phyloP scores from a whole-genome alignment of 352 stramenopile genomes.

The Pythium periplocum region DNA sequence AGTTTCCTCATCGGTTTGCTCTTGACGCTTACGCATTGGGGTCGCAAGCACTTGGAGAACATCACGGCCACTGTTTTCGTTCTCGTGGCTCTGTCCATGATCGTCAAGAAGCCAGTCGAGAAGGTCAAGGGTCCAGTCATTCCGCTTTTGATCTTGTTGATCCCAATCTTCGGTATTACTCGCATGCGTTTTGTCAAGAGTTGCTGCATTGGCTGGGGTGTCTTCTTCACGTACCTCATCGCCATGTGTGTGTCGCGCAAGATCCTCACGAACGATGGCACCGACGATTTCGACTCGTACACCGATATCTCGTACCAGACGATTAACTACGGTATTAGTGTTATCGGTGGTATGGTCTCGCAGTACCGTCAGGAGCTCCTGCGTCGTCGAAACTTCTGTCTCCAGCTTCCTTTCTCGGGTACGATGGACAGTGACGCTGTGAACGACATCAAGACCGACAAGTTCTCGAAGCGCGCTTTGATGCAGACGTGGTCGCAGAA shows the following conservation, averaged over 20 bases:
- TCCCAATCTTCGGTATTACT: constrained; percentile 82
- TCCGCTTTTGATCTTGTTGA: constrained; percentile 73
- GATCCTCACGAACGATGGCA: constrained; percentile 22
- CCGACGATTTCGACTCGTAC: constrained; percentile 44
- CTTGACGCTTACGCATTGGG: constrained; percentile 42
- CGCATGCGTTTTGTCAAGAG: constrained; percentile 75
- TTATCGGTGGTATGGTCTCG: constrained; percentile 80
- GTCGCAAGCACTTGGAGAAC: constrained; percentile 51
- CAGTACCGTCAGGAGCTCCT: constrained; percentile 79
- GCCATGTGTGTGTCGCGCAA: constrained; percentile 48
- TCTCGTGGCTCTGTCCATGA: constrained; percentile 55
- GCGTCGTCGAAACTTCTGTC: constrained; percentile 68
- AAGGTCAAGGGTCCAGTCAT: constrained; percentile 63
- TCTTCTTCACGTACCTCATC: constrained; percentile 66
- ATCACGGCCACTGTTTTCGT: constrained; percentile 57
- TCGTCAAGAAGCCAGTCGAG: constrained; percentile 75
- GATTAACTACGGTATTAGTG: constrained; percentile 77
- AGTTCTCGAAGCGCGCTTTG: constrained; percentile 65
- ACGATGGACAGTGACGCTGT: constrained; percentile 62
- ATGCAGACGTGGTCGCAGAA: constrained; percentile 64
- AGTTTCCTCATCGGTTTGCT: constrained; percentile 48
- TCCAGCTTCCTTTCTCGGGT: constrained; percentile 69
- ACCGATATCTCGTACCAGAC: constrained; percentile 78
- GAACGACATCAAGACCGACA: constrained; percentile 54
- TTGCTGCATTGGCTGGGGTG: constrained; percentile 61